Base-by-base conservation (phyloP, 2,329 filamentous ascomycete species). In the Phoma sp. region DNA sequence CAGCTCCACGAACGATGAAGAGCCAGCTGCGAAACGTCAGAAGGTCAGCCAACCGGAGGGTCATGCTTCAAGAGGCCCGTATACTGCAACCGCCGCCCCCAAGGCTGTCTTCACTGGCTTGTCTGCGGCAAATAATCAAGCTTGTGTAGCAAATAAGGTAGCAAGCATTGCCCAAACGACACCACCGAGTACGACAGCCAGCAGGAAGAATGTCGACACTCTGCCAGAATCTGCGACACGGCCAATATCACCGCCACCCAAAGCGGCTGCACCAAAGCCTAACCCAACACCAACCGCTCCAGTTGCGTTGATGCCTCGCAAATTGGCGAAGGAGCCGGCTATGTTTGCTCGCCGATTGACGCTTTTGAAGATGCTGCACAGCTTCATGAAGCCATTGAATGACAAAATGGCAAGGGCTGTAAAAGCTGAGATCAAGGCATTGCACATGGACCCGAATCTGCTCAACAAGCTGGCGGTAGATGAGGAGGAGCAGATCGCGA, bases 401-500 rank as follows among this genome's bases (percentile, higher is more conserved):
- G 77, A 80, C 11, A 83, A 86, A 60, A 72, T 89, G 2, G 78
- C 78, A 43, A 85, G 83, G 50, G 78, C 79, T 38, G 76, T 75
- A 25, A 81, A 80, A 29, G 73, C 79, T 10, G 75, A 80, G 6
- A 82, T 83, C 18, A 77, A 80, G 37, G 75, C 78, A n/a, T 77
- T 90, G 2, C 67, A 86, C 13, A 72, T 91, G 41, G 83, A 82
- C 1, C 79, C 85, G 1, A 86, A 90, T 67, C 83, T 87, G 40
- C 79, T 93, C 22, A 88, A 92, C 57, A 84, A 82, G 61, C 79
- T 85, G 57, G 85, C 86, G 0, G 77, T 93, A 1, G 89, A 93
- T 61, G 86, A 93, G 56, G 96, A 99, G 75, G 87, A 96, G 70
- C 84, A 84, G 32, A 78, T 86, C 7, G 92, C 92, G 1, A 80